Evolutionary conservation across 2,329 filamentous ascomycete species (phyloP), one percentile per base, ranked within the genome.

Genomic region (Orbilia quercus): DNA sequence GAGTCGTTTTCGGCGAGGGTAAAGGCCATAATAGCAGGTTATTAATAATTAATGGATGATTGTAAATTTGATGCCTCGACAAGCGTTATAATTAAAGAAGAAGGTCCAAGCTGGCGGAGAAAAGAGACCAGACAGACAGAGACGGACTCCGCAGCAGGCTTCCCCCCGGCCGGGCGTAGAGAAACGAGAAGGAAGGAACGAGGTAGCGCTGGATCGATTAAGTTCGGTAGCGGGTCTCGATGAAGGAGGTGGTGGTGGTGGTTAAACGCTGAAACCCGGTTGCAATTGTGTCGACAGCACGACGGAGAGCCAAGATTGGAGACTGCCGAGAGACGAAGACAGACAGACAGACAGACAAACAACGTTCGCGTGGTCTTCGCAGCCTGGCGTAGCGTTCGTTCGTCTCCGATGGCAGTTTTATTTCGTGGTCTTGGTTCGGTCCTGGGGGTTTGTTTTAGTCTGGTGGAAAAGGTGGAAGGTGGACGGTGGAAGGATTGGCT

Each of bases 1-100:
- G 69, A 73, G 55, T 73, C 69, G 69, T 73, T 73, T 51, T 73
- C 69, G 69, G 69, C 54, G 60, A 73, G 69, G 69, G 69, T 73
- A 59, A 73, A 66, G 69, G 69, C 69, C 69, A 73, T 73, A 72
- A 60, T 60, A 73, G 69, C 69, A 73, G 55, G 55, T 14, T 6
- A 6, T 34, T 34, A 34, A 34, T 59, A 55, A 47, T 62, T 66
- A 66, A 57, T 66, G 50, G 48, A 44, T 64, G 14, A 36, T 7
- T 25, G 23, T 14, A 53, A 14, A 31, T 31, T 31, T 9, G 28
- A 31, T 31, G 28, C 28, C n/a, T 31, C 28, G 28, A 31, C 5
- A 31, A 31, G 28, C 28, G 28, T 40, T 40, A 40, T 6, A 53
- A 40, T 20, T 12, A 40, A 45, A 48, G 55, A 55, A 36, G 65